These are phyloP conservation scores for Haplosporangium sp. DNA, from an alignment of 371 early-diverging fungal genomes.

Conservation along the genomic window DNA sequence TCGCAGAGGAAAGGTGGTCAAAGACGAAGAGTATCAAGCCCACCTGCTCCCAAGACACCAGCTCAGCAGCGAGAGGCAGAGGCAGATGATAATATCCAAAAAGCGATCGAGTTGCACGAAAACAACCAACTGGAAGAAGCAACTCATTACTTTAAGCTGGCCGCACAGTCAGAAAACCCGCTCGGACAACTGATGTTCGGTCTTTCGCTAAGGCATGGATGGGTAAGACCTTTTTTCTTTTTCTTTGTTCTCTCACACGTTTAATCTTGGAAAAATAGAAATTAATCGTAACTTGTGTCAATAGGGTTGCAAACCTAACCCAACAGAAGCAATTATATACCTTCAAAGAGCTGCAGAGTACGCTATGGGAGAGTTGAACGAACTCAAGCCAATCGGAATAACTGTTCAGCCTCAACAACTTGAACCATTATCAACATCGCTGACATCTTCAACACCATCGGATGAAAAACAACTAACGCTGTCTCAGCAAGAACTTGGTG, in stretches of 20 bases:
- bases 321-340: slow-evolving; percentile 73
- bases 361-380: slow-evolving; percentile 71
- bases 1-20: background rate
- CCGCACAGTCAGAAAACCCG: slow-evolving; percentile 80
- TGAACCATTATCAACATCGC: background rate
- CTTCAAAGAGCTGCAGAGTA: slow-evolving; percentile 83
- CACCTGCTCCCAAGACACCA: slow-evolving; percentile 16
- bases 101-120: slow-evolving; percentile 75
- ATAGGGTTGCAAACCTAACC: slow-evolving; percentile 79
- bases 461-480: background rate
- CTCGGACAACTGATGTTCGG: slow-evolving; percentile 90
- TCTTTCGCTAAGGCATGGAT: slow-evolving; percentile 90
- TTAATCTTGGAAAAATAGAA: background rate
- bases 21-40: background rate
- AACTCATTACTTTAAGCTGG: slow-evolving; percentile 80
- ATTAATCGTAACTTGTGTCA: background rate
- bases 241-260: background rate
- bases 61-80: slow-evolving; percentile 48
- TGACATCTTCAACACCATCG: background rate
- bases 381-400: slow-evolving; percentile 30
- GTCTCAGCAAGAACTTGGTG: slow-evolving; percentile 15
- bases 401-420: background rate
- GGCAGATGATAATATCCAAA: slow-evolving; percentile 63
- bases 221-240: slow-evolving; percentile 56
- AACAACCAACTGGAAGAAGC: slow-evolving; percentile 81